phyloP scores from a whole-genome alignment of 108 stramenopile genomes.

The Discostella stelligeroides region DNA sequence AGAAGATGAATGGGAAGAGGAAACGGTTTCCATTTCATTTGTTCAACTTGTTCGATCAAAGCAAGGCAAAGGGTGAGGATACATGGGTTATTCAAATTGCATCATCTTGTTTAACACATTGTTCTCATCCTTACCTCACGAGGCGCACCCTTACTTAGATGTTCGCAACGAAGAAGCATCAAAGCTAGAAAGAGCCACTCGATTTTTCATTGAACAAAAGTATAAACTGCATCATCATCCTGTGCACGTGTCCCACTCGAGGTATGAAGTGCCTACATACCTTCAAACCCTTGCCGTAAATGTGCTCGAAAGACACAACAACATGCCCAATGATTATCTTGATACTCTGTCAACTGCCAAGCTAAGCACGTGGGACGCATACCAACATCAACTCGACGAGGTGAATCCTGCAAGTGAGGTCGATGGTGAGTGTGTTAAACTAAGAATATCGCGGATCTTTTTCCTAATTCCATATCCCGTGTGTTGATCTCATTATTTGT shows the following conservation, averaged over 20 bases:
- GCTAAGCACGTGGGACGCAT: constrained; percentile 26
- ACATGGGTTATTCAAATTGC: not conserved
- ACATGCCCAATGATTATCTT: constrained; percentile 2
- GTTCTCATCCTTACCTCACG: no score
- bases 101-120: no score
- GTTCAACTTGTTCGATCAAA: not conserved
- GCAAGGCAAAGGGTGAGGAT: not conserved
- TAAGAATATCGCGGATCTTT: no score
- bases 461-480: not conserved
- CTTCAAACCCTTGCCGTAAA: constrained; percentile 18
- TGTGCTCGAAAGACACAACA: not conserved
- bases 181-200: constrained; percentile 16
- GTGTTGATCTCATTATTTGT: not conserved
- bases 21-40: not conserved
- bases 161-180: not conserved
- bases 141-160: no score
- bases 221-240: constrained; percentile 38
- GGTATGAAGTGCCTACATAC: constrained; percentile 9
- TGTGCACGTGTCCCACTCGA: constrained; percentile 20
- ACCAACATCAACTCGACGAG: constrained; percentile 22
- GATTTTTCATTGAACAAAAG: constrained; percentile 28
- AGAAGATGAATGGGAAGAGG: not conserved
- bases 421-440: constrained; percentile 30
- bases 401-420: constrained; percentile 6
- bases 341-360: constrained; percentile 21